Evolutionary conservation across 2,329 filamentous ascomycete species (phyloP), one percentile per base, ranked within the genome.

Genomic region (Ophidiomyces ophidiicola): DNA sequence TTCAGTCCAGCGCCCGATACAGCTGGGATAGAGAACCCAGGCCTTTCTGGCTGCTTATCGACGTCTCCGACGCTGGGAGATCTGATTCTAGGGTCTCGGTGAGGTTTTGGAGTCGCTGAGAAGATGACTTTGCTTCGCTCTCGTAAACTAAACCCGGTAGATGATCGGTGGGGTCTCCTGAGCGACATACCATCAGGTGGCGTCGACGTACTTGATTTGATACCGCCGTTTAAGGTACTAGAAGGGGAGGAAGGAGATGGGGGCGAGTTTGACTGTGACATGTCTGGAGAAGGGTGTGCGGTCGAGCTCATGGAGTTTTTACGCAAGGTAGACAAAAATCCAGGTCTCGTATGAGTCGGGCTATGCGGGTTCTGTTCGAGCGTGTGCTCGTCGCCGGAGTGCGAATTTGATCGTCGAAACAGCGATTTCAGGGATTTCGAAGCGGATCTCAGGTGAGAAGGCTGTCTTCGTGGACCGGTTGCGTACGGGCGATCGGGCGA

Each of bases 1-100:
- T 87, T 88, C 56, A 82, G 70, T 6, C 82, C 82, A 12, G 78
- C 80, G 8, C 82, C 82, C 15, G 72, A 71, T 37, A 77, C 76
- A 1, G 82, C 80, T 1, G 76, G 69, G 21, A 79, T 67, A 1
- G 69, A 60, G 40, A 60, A 58, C 21, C 45, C 50, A 10, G 49
- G 47, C 17, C 35, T 44, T 26, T 50, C 43, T 8, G 44, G 44
- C 11, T 50, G 47, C 26, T 44, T 44, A 17, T 44, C 36, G 18
- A 53, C 43, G 26, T 52, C 46, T 12, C 48, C 49, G 33, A 53
- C 38, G 18, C 52, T 54, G 6, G 52, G 48, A 7, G 53, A 54
- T 24, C 50, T 49, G 26, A 53, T 51, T 39, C 48, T 45, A 14
- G 36, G 43, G 20, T 42, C 43, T 28, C 43, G 41, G 28, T 37